These are phyloP conservation scores for Dactylonectria estremocensis DNA, from an alignment of 2,329 filamentous ascomycete species.

Conservation along the genomic window DNA sequence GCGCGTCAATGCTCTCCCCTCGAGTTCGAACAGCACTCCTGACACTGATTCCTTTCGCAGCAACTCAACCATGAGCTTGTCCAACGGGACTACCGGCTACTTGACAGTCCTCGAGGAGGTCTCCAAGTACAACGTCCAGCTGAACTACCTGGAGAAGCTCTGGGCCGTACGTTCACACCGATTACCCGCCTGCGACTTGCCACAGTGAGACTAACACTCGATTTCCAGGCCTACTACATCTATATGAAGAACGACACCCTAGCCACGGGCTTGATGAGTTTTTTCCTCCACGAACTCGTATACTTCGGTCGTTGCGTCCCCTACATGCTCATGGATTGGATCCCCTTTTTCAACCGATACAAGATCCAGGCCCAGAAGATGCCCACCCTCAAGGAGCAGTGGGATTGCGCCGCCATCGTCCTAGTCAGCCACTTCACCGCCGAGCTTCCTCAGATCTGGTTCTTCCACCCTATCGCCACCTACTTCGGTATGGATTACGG, in stretches of 20 bases:
- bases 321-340: slow-evolving; percentile 92
- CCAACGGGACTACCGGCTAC: slow-evolving; percentile 67
- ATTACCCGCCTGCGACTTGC: slow-evolving; percentile 6
- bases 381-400: slow-evolving; percentile 93
- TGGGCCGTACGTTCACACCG: slow-evolving; percentile 78
- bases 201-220: slow-evolving; percentile 34
- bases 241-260: slow-evolving; percentile 99
- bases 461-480: slow-evolving; percentile 97
- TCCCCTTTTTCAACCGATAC: slow-evolving; percentile 91
- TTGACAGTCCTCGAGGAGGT: slow-evolving; percentile 74
- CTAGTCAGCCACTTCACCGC: slow-evolving; percentile 97
- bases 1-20: slow-evolving; percentile 28
- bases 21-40: slow-evolving; percentile 29
- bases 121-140: slow-evolving; percentile 83
- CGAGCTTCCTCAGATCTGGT: slow-evolving; percentile 98
- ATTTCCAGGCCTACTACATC: slow-evolving; percentile 85
- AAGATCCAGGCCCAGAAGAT: slow-evolving; percentile 95
- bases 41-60: slow-evolving; percentile 51
- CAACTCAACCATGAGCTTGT: slow-evolving; percentile 66
- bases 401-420: slow-evolving; percentile 92
- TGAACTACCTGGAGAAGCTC: slow-evolving; percentile 88
- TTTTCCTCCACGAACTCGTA: slow-evolving; percentile 92
- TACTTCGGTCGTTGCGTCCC: slow-evolving; percentile 95
- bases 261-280: slow-evolving; percentile 97
- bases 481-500: slow-evolving; percentile 90